phyloP scores from a whole-genome alignment of 805 yeast species.

The Metschnikowia noctiluminum region DNA sequence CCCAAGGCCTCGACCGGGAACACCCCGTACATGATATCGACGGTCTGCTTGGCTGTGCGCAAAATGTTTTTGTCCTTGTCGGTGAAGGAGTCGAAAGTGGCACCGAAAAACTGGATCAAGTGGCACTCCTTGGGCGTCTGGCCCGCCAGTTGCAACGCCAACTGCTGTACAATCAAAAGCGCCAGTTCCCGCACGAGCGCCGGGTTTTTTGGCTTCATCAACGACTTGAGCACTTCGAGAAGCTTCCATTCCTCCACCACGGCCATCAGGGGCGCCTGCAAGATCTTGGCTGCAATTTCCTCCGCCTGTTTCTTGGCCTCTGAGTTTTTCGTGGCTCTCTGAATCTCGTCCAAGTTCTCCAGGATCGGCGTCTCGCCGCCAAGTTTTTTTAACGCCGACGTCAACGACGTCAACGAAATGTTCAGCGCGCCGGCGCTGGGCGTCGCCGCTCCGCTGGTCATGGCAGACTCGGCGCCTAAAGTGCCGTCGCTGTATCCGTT shows the following conservation, averaged over 20 bases:
- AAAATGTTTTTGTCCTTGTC: slow-evolving; percentile 87
- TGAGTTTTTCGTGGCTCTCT: slow-evolving; percentile 47
- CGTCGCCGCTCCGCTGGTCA: slow-evolving; percentile 37
- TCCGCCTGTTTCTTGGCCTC: slow-evolving; percentile 56
- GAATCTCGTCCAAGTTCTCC: slow-evolving; percentile 50
- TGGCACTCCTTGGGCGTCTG: slow-evolving; percentile 73
- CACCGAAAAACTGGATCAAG: slow-evolving; percentile 57
- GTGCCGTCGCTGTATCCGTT: slow-evolving; percentile 10
- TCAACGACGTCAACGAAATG: slow-evolving; percentile 68
- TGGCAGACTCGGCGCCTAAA: slow-evolving; percentile 14
- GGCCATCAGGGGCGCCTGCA: slow-evolving; percentile 37
- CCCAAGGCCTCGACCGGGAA: slow-evolving; percentile 78
- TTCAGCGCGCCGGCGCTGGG: slow-evolving; percentile 48
- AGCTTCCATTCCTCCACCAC: slow-evolving; percentile 63
- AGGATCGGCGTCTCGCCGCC: slow-evolving; percentile 64
- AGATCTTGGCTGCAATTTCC: slow-evolving; percentile 48
- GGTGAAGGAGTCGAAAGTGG: slow-evolving; percentile 67
- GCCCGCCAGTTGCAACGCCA: slow-evolving; percentile 59
- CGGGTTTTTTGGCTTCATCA: slow-evolving; percentile 72
- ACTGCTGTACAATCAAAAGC: slow-evolving; percentile 57
- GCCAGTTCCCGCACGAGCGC: slow-evolving; percentile 75
- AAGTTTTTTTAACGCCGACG: slow-evolving; percentile 62
- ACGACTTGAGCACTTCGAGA: slow-evolving; percentile 56
- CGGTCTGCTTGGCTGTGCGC: slow-evolving; percentile 79
- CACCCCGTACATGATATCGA: slow-evolving; percentile 64